Evolutionary conservation across 106 monocot genomes (phyloP), one percentile per base, ranked within the genome.

Genomic region (Dioscorea dumetorum): DNA sequence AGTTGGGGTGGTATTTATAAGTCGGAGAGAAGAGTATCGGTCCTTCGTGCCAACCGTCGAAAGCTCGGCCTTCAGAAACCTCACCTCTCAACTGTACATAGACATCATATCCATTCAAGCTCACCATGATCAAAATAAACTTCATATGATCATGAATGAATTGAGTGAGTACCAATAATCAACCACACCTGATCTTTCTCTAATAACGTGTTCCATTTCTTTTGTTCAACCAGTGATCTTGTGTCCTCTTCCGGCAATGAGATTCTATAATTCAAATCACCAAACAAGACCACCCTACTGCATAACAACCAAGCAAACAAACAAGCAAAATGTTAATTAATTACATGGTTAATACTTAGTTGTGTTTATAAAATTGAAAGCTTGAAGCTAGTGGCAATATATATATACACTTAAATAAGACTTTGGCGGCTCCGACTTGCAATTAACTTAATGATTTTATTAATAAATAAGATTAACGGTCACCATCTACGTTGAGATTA

Each of bases 11-110:
- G 66, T 90, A 94, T 50, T 94, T 94, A 54, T 94, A 94, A 0
- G 94, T 94, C 5, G 94, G 94, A 12, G 74, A 75, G 72, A 94
- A 94, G 24, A 49, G 24, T 67, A 94, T 85, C n/a, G n/a, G 10
- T 3, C 94, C 94, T 68, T 94, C 94, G 6, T 83, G 57, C 94
- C 94, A 94, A 18, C 80, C 87, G 66, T 81, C 78, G 22, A 90
- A 90, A 13, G 70, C 73, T 31, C 79, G 31, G 22, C 87, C 88
- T 14, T 66, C 48, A 12, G 71, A 64, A 11, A 69, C 58, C 72
- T 85, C 77, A 16, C 18, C 63, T 14, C 34, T 57, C 61, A 84
- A 58, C 84, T 84, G 62, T 1, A 33, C 0, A 16, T n/a, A n/a
- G n/a, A n/a, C n/a, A n/a, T n/a, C 61, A 13, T 4, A 51, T 28